Evolutionary conservation across 495 filamentous ascomycete genomes (phyloP).

Genomic region (Clohesyomyces aquaticus): DNA sequence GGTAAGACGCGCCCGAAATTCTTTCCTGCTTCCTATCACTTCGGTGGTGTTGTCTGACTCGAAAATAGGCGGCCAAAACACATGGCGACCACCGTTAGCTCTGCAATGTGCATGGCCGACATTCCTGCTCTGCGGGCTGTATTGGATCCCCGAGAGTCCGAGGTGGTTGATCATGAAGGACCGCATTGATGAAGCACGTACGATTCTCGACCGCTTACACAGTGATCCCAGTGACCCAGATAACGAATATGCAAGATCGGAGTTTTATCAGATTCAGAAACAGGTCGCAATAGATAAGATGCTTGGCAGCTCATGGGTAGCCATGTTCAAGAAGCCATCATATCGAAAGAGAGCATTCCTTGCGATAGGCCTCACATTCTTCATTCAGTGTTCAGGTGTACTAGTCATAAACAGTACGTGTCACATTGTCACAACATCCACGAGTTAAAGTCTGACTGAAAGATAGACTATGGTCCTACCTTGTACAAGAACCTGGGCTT

Average conservation of each 20-base stretch:
- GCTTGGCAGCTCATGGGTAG: slow-evolving; percentile 28
- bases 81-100: slow-evolving; percentile 31
- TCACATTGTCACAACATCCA: background rate
- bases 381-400: slow-evolving; percentile 39
- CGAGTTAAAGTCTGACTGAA: background rate
- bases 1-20: slow-evolving; percentile 3
- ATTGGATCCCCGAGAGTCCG: slow-evolving; percentile 43
- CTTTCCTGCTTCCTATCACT: background rate
- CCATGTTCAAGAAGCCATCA: slow-evolving; percentile 40
- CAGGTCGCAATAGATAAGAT: slow-evolving; percentile 41
- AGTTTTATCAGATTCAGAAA: slow-evolving; percentile 43
- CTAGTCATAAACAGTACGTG: slow-evolving; percentile 41
- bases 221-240: slow-evolving; percentile 35
- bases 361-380: slow-evolving; percentile 32
- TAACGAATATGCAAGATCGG: slow-evolving; percentile 32
- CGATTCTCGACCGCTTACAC: slow-evolving; percentile 38
- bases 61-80: slow-evolving; percentile 17
- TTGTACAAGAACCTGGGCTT: slow-evolving; percentile 43
- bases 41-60: background rate
- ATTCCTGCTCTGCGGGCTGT: slow-evolving; percentile 24
- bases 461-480: slow-evolving; percentile 44
- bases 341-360: slow-evolving; percentile 41
- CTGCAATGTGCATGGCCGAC: slow-evolving; percentile 30
- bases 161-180: slow-evolving; percentile 44
- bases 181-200: slow-evolving; percentile 41